Evolutionary conservation across 2,329 filamentous ascomycete species (phyloP), one percentile per base, ranked within the genome.

Genomic region (Diaporthe amygdali): DNA sequence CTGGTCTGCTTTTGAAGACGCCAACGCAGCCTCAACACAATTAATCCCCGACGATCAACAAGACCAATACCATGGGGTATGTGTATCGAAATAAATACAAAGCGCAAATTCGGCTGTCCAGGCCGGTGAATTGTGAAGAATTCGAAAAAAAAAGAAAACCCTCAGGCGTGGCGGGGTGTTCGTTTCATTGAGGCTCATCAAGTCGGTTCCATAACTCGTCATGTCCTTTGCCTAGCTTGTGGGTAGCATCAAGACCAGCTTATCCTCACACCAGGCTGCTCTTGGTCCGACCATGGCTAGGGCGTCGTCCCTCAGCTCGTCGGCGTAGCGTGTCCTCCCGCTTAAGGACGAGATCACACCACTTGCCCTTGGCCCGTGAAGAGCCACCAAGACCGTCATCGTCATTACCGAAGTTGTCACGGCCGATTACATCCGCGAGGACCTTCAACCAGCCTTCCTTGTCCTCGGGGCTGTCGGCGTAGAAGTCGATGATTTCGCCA

Each of bases 401-500:
- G 7, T 83, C 82, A 39, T 79, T 78, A 70, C 82, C 81, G 67
- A 85, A 84, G 68, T 86, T 85, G 70, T 86, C 83, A 49, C 90
- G 89, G 44, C 89, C 88, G 72, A 90, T 86, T 67, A 91, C 86
- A 52, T 98, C 95, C 3, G 88, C 88, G 27, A 99, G 89, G 17
- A 94, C 93, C 80, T 91, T 91, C 93, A 99, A 96, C 96, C 96
- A 99, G 68, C 91, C 93, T 55, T 97, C 94, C 84, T 98, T 99
- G 79, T 96, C 93, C 47, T 90, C 90, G 2, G 92, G 89, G 39
- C 91, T 95, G 82, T 98, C 96, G 78, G 96, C 96, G 79, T 99
- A 98, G 81, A 98, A 98, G 85, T 98, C 96, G 79, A 99, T 99
- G 74, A 97, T 91, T 83, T 99, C 96, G 73, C 96, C 96, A 78